Evolutionary conservation across 441 rosid genomes (phyloP), one percentile per base, ranked within the genome.

Genomic region (Bruguiera hainesii): DNA sequence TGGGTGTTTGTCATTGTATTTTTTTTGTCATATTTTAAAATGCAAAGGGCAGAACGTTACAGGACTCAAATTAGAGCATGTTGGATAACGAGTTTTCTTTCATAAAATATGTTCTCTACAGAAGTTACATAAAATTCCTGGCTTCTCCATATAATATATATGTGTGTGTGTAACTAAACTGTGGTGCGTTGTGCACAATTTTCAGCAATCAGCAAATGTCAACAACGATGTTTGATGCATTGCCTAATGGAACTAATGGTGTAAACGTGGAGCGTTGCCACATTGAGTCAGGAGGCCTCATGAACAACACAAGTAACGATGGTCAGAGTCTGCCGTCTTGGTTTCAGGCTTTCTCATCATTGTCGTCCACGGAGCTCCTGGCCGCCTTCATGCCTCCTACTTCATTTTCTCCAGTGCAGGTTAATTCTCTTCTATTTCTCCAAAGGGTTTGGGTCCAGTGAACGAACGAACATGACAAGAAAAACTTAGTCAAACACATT

Each of bases 341-440:
- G 76, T 28, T 51, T 18, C 71, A 63, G 42, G 56, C 77, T 64
- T 69, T 65, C 63, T 66, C 77, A 15, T 52, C 80, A 8, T 48
- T 72, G 31, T 72, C 80, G 1, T 60, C 76, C 10, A 50, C 71
- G 42, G 80, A 73, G 28, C 74, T 77, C 19, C 77, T 69, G 33
- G 56, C 74, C 52, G 72, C 77, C 28, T 73, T 73, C 66, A 51
- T 76, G 74, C 77, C 80, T 29, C 75, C 77, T 6, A n/a, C 50
- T 46, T 65, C 77, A 18, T 77, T 52, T 61, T 31, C 75, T 52
- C 59, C 21, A 7, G 42, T 60, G 10, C 69, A 73, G 76, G 73
- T 73, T 69, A 19, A 19, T 46, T 56, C 8, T 33, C 29, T 28
- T 28, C 48, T 39, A 10, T 6, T 16, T 30, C 8, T 37, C 23